Evolutionary conservation across 2,329 filamentous ascomycete species (phyloP).

Genomic region (Pestalotiopsis sp.): DNA sequence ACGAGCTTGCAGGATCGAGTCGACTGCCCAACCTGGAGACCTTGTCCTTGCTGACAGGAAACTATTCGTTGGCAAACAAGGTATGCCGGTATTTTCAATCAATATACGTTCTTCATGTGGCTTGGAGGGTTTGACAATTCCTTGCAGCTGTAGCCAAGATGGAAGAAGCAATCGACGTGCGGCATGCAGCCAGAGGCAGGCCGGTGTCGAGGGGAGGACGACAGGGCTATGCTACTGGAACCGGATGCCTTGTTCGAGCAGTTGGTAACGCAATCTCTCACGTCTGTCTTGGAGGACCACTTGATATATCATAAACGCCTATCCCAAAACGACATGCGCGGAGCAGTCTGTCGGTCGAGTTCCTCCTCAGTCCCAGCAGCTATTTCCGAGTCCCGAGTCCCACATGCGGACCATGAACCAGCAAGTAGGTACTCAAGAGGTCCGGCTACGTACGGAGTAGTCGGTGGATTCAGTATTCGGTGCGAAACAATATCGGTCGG

Average conservation of each 20-base stretch:
- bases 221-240: background rate
- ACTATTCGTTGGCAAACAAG: background rate
- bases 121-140: background rate
- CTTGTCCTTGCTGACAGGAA: background rate
- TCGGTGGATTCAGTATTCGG: background rate
- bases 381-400: too few species aligned
- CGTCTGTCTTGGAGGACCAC: background rate
- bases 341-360: background rate
- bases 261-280: background rate
- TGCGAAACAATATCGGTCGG: background rate
- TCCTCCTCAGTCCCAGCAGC: background rate
- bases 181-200: background rate
- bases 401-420: too few species aligned
- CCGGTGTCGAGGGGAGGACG: background rate
- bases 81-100: background rate
- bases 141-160: background rate
- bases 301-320: background rate
- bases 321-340: background rate
- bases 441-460: background rate
- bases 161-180: constrained; percentile 1
- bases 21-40: background rate
- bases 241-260: background rate
- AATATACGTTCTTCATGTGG: background rate
- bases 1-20: background rate
- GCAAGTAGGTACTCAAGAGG: background rate